Evolutionary conservation across 257 asterid genomes (phyloP).

Genomic region (Lycium ferocissimum): DNA sequence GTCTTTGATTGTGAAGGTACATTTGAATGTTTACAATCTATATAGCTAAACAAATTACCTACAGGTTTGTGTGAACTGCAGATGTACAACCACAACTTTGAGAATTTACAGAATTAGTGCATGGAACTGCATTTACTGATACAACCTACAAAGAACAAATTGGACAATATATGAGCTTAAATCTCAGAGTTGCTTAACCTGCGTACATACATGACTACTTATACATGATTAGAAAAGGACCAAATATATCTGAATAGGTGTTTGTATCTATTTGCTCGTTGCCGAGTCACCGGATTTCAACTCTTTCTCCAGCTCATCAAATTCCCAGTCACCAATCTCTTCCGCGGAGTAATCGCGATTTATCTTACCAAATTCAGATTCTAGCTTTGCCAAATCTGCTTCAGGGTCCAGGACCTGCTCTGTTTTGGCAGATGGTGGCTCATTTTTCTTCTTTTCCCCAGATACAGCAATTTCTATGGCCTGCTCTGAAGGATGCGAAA

Average conservation of each 20-base stretch:
- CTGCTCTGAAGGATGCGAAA: slow-evolving; percentile 44
- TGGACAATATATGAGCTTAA: slow-evolving; percentile 30
- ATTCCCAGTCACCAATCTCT: slow-evolving; percentile 94
- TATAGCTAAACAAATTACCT: slow-evolving; percentile 11
- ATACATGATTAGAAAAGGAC: slow-evolving; percentile 28
- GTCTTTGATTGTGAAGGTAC: not conserved
- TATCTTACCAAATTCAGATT: slow-evolving; percentile 86
- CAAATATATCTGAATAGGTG: slow-evolving; percentile 24
- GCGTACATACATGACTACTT: slow-evolving; percentile 23
- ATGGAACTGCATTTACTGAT: slow-evolving; percentile 20
- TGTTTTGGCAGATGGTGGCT: slow-evolving; percentile 41
- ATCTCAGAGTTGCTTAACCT: slow-evolving; percentile 34
- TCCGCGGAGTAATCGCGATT: slow-evolving; percentile 67
- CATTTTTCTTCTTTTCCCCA: slow-evolving; percentile 40
- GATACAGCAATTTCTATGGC: slow-evolving; percentile 41
- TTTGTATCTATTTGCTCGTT: slow-evolving; percentile 42
- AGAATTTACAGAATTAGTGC: slow-evolving; percentile 42
- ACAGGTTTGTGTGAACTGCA: not conserved
- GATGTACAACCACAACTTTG: slow-evolving; percentile 26
- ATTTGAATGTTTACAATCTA: not conserved
- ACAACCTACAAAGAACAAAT: slow-evolving; percentile 30
- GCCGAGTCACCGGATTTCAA: slow-evolving; percentile 59
- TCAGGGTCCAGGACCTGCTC: slow-evolving; percentile 66
- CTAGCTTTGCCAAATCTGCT: slow-evolving; percentile 86
- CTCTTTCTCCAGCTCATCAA: slow-evolving; percentile 93